phyloP scores from a whole-genome alignment of 192 early-diverging fungal genomes.

The Ambispora gerdemannii region DNA sequence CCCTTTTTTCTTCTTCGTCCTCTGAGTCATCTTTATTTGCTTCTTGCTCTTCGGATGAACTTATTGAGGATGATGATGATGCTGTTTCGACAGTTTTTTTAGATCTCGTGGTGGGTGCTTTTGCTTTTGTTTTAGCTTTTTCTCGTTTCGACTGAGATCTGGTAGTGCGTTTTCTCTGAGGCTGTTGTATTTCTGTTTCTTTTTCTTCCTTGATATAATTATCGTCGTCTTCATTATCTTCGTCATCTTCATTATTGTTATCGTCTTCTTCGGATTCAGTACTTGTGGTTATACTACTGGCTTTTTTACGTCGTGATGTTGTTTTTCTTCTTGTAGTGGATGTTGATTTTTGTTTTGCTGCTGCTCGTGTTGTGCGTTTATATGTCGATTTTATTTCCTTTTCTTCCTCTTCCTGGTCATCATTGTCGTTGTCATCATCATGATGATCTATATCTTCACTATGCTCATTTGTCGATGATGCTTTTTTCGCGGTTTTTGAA shows the following conservation, averaged over 20 bases:
- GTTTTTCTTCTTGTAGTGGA: not conserved
- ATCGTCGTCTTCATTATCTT: not conserved
- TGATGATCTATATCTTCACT: not conserved
- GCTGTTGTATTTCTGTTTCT: not conserved
- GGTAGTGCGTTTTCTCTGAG: not conserved
- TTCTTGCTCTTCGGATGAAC: too few relatives aligned
- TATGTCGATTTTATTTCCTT: not conserved
- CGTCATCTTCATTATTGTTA: not conserved
- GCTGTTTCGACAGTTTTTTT: too few relatives aligned
- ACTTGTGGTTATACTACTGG: not conserved
- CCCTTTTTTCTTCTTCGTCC: too few relatives aligned
- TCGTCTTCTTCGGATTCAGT: constrained; percentile 7
- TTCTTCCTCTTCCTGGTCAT: not conserved
- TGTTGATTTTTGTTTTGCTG: not conserved
- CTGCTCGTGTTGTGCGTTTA: not conserved
- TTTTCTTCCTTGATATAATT: not conserved
- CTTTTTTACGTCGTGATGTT: not conserved
- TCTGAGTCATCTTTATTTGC: too few relatives aligned
- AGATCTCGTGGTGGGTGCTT: not conserved
- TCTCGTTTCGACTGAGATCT: not conserved
- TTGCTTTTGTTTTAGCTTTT: not conserved
- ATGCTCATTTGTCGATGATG: too few relatives aligned
- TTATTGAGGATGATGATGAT: too few relatives aligned
- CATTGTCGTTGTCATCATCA: not conserved
- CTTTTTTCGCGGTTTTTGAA: not conserved